Conservation (phyloP, 1,139 yeast genomes). For the Diutina scorzettiae region DNA sequence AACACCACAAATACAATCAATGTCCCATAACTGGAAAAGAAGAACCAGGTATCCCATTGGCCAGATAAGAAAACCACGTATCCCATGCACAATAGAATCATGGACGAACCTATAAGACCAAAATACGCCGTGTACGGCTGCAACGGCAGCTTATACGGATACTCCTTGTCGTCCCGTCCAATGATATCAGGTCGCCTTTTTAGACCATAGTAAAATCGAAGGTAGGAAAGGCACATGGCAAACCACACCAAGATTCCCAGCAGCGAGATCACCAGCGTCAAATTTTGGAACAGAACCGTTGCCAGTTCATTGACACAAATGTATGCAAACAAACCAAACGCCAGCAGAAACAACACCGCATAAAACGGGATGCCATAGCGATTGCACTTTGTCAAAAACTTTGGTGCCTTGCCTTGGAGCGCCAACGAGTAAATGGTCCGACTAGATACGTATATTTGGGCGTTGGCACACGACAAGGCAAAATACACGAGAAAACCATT, state of each 20-base stretch:
- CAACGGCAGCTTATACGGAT: constrained; percentile 65
- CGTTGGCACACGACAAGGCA: constrained; percentile 67
- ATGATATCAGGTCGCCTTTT: constrained; percentile 55
- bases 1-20: constrained; percentile 41
- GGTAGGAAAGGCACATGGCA: constrained; percentile 64
- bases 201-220: constrained; percentile 61
- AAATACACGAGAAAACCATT: constrained; percentile 62
- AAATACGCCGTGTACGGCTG: constrained; percentile 67
- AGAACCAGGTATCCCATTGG: constrained; percentile 51
- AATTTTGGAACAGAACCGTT: constrained; percentile 52
- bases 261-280: constrained; percentile 54
- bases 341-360: constrained; percentile 45
- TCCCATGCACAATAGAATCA: constrained; percentile 56
- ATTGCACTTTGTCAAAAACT: constrained; percentile 46
- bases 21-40: constrained; percentile 61
- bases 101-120: constrained; percentile 46
- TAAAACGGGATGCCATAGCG: constrained; percentile 61
- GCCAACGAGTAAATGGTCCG: constrained; percentile 70
- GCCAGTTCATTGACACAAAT: constrained; percentile 48
- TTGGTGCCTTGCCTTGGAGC: constrained; percentile 58
- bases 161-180: constrained; percentile 48
- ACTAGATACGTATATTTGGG: constrained; percentile 70
- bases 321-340: constrained; percentile 48
- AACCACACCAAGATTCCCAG: constrained; percentile 72
- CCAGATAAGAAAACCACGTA: constrained; percentile 51